Evolutionary conservation across 805 yeast genomes (phyloP).

Genomic region (Blastobotrys peoriensis): DNA sequence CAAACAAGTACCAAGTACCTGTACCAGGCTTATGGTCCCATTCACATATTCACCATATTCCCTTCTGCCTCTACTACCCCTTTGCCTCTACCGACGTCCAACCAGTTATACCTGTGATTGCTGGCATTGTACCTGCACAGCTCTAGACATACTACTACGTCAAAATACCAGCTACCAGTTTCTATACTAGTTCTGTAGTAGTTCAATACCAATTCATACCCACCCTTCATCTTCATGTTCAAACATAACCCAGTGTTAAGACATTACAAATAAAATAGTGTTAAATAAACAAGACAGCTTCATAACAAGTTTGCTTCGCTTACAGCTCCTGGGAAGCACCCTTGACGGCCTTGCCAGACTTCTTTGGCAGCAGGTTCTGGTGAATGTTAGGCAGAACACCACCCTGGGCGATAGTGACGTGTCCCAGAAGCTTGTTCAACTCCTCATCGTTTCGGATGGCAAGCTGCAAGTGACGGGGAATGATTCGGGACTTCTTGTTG

Average conservation of each 20-base stretch:
- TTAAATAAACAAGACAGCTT: constrained; percentile 2
- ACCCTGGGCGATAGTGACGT: constrained; percentile 97
- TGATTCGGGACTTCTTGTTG: constrained; percentile 97
- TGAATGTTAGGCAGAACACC: constrained; percentile 98
- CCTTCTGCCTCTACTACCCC: too few species aligned
- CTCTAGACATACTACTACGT: too few species aligned
- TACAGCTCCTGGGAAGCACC: constrained; percentile 37
- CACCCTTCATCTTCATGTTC: background rate
- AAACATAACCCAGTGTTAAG: constrained; percentile 1
- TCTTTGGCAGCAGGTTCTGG: constrained; percentile 81
- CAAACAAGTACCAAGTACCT: too few species aligned
- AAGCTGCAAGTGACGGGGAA: constrained; percentile 97
- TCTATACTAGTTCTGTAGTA: too few species aligned
- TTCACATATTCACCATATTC: too few species aligned
- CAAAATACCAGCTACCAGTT: too few species aligned
- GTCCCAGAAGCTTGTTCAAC: constrained; percentile 85
- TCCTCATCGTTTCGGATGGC: constrained; percentile 99
- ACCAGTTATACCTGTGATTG: too few species aligned
- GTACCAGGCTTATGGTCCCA: too few species aligned
- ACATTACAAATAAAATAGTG: constrained; percentile 1
- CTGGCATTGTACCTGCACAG: too few species aligned
- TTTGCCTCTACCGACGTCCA: too few species aligned
- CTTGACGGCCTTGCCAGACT: constrained; percentile 31
- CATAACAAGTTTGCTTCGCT: constrained; percentile 7
- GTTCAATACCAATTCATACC: too few species aligned